Base-by-base conservation (phyloP, 257 asterid genomes). In the Penstemon newberryi region DNA sequence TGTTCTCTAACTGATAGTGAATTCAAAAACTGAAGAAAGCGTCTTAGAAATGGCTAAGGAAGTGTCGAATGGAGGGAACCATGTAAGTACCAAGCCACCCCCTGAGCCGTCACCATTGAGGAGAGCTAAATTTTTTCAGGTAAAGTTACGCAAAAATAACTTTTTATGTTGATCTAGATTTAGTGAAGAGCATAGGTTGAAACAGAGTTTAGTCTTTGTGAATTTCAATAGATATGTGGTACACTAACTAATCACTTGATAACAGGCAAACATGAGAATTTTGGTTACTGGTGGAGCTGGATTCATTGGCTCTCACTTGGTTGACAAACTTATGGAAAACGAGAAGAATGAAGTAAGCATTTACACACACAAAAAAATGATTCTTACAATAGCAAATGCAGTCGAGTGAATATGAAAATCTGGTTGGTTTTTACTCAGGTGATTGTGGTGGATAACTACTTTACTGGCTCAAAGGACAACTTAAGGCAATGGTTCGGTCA, bases 271-370 rank as follows among this genome's bases (percentile, higher is more conserved):
- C 83, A 89, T 87, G 97, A 87, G 99, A 67, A 94, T 94, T 73
- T 80, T 94, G 80, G 87, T 94, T 59, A 94, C 99, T 58, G 99
- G 99, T 69, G 99, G 99, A 71, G 97, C 97, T 83, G 97, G 99
- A 80, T 93, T 93, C 85, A 93, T 93, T 50, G 99, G 99, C 52
- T 94, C 99, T 81, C 99, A 94, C 87, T 79, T 94, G 56, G 97
- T 94, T 56, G 99, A 94, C 80, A 94, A 71, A 67, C 85, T 94
- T 72, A 89, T 94, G 99, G 78, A 86, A 81, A 86, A 94, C 65
- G 99, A 94, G 84, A 94, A 94, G 75, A 94, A 94, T 53, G 99
- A 94, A 86, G 99, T 93, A 56, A 60, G 76, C 54, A 49, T 53
- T 70, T 70, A 46, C 52, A 51, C 33, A 25, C 33, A 25, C 33